phyloP scores from a whole-genome alignment of 768 basidiomycete genomes.

The Russula emetica region DNA sequence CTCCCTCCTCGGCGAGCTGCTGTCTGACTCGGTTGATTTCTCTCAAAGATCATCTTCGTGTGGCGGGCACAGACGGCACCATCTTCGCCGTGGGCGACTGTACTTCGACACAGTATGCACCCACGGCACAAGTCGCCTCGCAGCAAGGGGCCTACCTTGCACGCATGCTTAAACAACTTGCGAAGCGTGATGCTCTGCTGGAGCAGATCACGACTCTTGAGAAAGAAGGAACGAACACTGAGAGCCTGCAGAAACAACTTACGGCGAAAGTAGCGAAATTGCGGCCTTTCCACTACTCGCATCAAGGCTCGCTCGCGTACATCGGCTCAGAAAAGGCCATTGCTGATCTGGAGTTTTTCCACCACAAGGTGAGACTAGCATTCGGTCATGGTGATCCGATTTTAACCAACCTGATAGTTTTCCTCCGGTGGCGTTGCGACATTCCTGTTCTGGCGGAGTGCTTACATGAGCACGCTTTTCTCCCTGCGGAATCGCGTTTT shows the following conservation, averaged over 20 bases:
- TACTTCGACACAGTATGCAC: slow-evolving; percentile 88
- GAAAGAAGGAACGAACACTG: slow-evolving; percentile 48
- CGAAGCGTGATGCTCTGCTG: slow-evolving; percentile 65
- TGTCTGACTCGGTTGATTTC: background rate
- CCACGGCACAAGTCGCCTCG: slow-evolving; percentile 94
- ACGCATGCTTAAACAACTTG: slow-evolving; percentile 69
- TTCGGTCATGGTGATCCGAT: slow-evolving; percentile 5
- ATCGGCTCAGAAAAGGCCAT: slow-evolving; percentile 98
- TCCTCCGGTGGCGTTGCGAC: slow-evolving; percentile 90
- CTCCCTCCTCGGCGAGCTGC: slow-evolving; percentile 31
- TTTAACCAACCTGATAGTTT: slow-evolving; percentile 43
- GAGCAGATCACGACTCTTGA: slow-evolving; percentile 38
- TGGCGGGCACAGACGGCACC: slow-evolving; percentile 69
- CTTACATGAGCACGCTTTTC: slow-evolving; percentile 93
- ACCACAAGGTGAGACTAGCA: slow-evolving; percentile 64
- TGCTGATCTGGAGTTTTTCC: slow-evolving; percentile 92
- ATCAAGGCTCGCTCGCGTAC: slow-evolving; percentile 91
- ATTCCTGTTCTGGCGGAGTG: slow-evolving; percentile 86
- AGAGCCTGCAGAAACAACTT: slow-evolving; percentile 59
- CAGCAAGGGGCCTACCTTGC: slow-evolving; percentile 95
- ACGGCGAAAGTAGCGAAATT: slow-evolving; percentile 64
- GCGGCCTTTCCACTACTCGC: slow-evolving; percentile 91
- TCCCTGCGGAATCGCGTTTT: slow-evolving; percentile 89
- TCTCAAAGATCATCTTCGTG: slow-evolving; percentile 63
- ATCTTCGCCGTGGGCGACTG: slow-evolving; percentile 95